A percentile compares a stretch with the other conserved stretches of the same genome.
These are phyloP conservation scores for Aspergillus bertholletiae DNA, from an alignment of 495 filamentous ascomycete species.

Conservation along the genomic window DNA sequence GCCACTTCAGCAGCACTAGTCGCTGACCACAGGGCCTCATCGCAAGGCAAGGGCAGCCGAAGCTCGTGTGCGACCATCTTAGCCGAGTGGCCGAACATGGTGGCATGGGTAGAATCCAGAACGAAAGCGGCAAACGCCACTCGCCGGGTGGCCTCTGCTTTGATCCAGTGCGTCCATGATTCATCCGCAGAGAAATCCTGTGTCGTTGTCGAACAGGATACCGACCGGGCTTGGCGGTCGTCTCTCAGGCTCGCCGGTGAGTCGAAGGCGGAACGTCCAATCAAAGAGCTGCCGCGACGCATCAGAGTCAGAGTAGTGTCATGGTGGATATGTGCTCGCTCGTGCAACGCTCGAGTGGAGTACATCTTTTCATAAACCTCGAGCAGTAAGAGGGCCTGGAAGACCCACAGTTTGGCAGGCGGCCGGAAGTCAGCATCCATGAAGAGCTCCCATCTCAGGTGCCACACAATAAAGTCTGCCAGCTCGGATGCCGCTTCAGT, in stretches of 20 bases:
- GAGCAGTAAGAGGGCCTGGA: conserved; percentile 84
- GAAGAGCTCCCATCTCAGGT: conserved; percentile 89
- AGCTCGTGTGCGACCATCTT: conserved; percentile 98
- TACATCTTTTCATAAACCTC: conserved; percentile 98
- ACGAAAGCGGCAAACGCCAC: conserved; percentile 95
- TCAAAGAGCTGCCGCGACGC: conserved; percentile 87
- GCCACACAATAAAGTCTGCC: conserved; percentile 85
- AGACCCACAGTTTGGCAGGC: conserved; percentile 96
- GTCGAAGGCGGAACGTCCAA: conserved; percentile 84
- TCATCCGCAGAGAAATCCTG: conserved; percentile 71
- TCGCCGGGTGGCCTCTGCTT: conserved; percentile 83
- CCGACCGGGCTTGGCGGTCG: conserved; percentile 45
- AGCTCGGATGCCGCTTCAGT: conserved; percentile 73
- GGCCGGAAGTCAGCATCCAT: conserved; percentile 88
- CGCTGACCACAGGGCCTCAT: conserved; percentile 91
- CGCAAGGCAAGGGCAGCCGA: conserved; percentile 86
- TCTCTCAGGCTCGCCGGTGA: conserved; percentile 80
- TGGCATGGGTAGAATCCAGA: conserved; percentile 92
- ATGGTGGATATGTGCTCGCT: conserved; percentile 95
- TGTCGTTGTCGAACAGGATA: conserved; percentile 57
- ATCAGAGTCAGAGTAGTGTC: conserved; percentile 94
- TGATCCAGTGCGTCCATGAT: conserved; percentile 97
- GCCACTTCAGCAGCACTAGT: conserved; percentile 85
- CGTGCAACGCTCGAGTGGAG: conserved; percentile 84
- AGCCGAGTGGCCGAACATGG: conserved; percentile 96